These are phyloP conservation scores for Suillus tomentosus DNA, from an alignment of 768 basidiomycete species.

Conservation along the genomic window DNA sequence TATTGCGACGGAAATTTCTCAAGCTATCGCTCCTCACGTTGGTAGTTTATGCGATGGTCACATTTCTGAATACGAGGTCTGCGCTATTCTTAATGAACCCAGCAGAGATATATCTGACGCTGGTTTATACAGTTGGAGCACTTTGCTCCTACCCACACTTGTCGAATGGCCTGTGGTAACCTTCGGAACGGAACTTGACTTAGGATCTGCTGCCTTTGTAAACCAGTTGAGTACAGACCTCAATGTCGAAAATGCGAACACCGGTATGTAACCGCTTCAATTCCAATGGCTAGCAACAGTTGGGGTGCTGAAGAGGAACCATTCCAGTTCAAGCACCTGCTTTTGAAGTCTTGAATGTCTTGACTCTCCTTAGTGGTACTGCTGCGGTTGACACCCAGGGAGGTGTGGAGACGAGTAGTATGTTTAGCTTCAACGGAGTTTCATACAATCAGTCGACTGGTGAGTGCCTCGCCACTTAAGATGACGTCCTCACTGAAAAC, in stretches of 20 bases:
- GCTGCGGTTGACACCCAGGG: background rate
- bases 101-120: background rate
- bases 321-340: background rate
- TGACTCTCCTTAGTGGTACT: conserved; percentile 5
- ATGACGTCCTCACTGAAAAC: background rate
- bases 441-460: conserved; percentile 4
- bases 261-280: background rate
- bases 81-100: background rate
- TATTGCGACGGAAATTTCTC: background rate
- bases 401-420: background rate
- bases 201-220: background rate
- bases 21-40: background rate
- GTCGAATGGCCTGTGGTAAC: background rate
- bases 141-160: background rate
- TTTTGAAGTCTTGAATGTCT: background rate
- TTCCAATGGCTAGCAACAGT: background rate
- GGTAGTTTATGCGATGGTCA: background rate
- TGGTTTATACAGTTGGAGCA: conserved; percentile 5
- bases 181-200: conserved; percentile 1
- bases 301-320: background rate
- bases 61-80: background rate
- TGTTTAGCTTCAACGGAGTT: conserved; percentile 5
- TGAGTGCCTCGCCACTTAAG: background rate
- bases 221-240: background rate
- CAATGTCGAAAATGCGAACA: fast-evolving